Conservation (phyloP, 176 grass and related monocot genomes). For the Bromus sterilis region DNA sequence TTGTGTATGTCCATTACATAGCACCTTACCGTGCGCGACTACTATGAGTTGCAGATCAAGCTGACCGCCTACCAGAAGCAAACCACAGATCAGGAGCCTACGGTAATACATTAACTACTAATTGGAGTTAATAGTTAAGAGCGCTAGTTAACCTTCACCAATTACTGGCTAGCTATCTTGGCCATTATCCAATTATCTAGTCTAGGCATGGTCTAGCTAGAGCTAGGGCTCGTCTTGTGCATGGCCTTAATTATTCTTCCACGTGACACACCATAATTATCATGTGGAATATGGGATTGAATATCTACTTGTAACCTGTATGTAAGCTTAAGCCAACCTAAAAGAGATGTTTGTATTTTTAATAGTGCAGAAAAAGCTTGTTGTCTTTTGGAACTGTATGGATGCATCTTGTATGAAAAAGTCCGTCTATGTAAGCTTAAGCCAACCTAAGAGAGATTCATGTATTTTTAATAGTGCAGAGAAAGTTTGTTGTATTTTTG, state of each 20-base stretch:
- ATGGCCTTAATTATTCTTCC: constrained; percentile 27
- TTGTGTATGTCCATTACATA: neutral
- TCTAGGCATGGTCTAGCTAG: constrained; percentile 14
- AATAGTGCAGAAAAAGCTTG: no score
- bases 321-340: no score
- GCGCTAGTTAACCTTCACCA: neutral
- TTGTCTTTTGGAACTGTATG: no score
- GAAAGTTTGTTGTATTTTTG: no score
- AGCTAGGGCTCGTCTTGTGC: constrained; percentile 12
- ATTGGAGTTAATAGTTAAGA: neutral
- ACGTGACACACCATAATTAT: constrained; percentile 47
- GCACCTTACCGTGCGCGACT: constrained; percentile 50
- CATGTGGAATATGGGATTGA: constrained; percentile 11
- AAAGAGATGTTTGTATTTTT: no score
- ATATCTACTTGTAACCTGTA: no score
- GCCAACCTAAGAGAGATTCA: no score
- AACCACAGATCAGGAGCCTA: constrained; percentile 31
- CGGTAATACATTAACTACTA: constrained; percentile 19
- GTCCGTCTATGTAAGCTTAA: no score
- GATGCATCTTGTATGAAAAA: no score
- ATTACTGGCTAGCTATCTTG: constrained; percentile 7
- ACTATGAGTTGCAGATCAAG: constrained; percentile 66
- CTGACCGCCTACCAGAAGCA: constrained; percentile 52
- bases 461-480: no score
- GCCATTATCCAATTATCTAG: constrained; percentile 20